phyloP scores from a whole-genome alignment of 2,329 filamentous ascomycete species.

The Alternaria sp. region DNA sequence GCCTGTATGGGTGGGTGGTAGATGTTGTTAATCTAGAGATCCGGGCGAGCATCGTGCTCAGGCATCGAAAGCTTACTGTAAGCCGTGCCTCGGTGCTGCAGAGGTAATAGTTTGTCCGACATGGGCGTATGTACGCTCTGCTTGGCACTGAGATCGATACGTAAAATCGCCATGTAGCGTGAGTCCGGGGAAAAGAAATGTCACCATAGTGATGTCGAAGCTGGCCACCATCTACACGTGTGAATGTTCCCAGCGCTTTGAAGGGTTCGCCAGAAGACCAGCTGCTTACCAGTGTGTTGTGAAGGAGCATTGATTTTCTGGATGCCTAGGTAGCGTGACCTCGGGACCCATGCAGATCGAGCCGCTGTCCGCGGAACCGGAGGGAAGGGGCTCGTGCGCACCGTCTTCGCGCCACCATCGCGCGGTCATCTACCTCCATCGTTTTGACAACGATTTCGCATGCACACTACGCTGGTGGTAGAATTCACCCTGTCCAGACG shows the following conservation, averaged over 20 bases:
- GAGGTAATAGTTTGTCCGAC: not conserved
- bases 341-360: not conserved
- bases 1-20: not conserved
- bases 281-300: not conserved
- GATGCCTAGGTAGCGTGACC: not conserved
- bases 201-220: not conserved
- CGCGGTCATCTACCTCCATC: not conserved
- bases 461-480: not conserved
- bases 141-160: not conserved
- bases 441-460: not conserved
- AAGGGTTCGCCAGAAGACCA: not conserved
- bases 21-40: not conserved
- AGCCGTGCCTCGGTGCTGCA: not conserved
- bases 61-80: not conserved
- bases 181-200: not conserved
- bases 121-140: not conserved
- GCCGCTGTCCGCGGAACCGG: not conserved
- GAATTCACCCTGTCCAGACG: not conserved
- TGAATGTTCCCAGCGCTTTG: not conserved
- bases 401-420: not conserved
- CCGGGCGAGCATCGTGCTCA: not conserved
- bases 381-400: not conserved
- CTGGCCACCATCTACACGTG: not conserved
- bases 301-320: not conserved
- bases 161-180: not conserved